A percentile compares a stretch with the other conserved stretches of the same genome.
Conservation (phyloP, 805 yeast species). For the Metschnikowia kofuensis region DNA sequence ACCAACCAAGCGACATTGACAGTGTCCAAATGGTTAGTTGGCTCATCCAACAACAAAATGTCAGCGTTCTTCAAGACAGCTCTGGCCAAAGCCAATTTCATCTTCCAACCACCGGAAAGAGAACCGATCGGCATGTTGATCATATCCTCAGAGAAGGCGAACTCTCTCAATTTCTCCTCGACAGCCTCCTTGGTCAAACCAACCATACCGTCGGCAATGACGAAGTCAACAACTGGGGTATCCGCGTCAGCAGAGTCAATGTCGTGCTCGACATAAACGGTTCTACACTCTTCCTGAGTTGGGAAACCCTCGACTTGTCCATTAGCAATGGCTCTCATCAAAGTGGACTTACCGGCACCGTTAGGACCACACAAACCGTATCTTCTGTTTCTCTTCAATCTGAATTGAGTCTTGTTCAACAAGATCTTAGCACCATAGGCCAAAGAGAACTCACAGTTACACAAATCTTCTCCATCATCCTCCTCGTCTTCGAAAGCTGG, state of each 20-base stretch:
- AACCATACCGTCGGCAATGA: constrained; percentile 75
- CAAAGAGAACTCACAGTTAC: constrained; percentile 99
- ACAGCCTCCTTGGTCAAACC: constrained; percentile 71
- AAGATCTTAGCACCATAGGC: constrained; percentile 99
- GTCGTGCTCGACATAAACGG: constrained; percentile 99
- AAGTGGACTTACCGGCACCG: constrained; percentile 53
- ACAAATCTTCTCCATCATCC: constrained; percentile 98
- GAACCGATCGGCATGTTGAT: constrained; percentile 90
- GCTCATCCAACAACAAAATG: constrained; percentile 97
- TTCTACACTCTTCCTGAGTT: constrained; percentile 97
- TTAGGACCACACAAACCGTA: constrained; percentile 86
- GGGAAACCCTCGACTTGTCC: constrained; percentile 99
- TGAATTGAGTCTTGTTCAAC: constrained; percentile 98
- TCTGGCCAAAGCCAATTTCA: constrained; percentile 99
- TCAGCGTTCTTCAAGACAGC: constrained; percentile 98
- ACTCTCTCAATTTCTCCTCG: constrained; percentile 74
- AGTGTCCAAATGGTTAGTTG: constrained; percentile 99
- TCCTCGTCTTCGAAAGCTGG: constrained; percentile 95
- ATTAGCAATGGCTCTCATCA: constrained; percentile 96
- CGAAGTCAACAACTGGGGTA: constrained; percentile 90
- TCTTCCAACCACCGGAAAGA: constrained; percentile 99
- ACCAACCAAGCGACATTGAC: constrained; percentile 99
- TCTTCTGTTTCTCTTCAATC: constrained; percentile 98
- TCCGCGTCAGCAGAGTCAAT: constrained; percentile 98
- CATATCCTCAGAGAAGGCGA: constrained; percentile 94